Conservation (phyloP, 345 rosid species). For the Cardamine resedifolia region DNA sequence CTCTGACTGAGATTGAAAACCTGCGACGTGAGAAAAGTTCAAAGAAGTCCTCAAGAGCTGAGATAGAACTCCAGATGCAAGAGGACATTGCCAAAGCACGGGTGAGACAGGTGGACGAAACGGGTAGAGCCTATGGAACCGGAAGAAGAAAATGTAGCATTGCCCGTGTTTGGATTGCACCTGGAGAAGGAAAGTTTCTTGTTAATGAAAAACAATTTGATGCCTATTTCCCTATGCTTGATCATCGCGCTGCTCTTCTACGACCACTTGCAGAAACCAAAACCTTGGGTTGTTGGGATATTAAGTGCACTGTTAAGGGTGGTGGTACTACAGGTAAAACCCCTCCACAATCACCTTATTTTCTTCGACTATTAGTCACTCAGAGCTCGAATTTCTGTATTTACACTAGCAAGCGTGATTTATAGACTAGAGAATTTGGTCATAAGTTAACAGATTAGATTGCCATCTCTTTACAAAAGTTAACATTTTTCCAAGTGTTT, state of each 20-base stretch:
- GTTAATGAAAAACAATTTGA: constrained; percentile 84
- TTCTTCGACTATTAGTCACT: neutral
- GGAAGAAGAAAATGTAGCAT: constrained; percentile 94
- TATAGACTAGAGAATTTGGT: constrained; percentile 4
- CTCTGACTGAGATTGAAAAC: constrained; percentile 78
- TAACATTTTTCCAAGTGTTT: neutral
- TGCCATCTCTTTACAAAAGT: neutral
- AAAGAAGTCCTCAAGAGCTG: constrained; percentile 68
- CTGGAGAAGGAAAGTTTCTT: constrained; percentile 77
- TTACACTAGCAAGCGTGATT: neutral
- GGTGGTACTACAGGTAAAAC: constrained; percentile 85
- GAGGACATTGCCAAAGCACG: constrained; percentile 84
- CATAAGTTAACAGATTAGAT: neutral
- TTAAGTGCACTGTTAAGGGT: constrained; percentile 83
- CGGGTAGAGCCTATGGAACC: constrained; percentile 94
- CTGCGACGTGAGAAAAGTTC: constrained; percentile 66
- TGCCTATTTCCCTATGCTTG: constrained; percentile 92
- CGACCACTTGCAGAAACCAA: constrained; percentile 95
- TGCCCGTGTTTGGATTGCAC: constrained; percentile 91
- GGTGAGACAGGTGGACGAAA: constrained; percentile 81
- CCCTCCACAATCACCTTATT: neutral
- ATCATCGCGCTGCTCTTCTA: constrained; percentile 91
- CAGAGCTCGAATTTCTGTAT: neutral
- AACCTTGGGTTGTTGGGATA: constrained; percentile 94
- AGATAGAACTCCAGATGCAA: constrained; percentile 84